Evolutionary conservation across 768 basidiomycete species (phyloP).

Genomic region (Tricholoma flavovirens): DNA sequence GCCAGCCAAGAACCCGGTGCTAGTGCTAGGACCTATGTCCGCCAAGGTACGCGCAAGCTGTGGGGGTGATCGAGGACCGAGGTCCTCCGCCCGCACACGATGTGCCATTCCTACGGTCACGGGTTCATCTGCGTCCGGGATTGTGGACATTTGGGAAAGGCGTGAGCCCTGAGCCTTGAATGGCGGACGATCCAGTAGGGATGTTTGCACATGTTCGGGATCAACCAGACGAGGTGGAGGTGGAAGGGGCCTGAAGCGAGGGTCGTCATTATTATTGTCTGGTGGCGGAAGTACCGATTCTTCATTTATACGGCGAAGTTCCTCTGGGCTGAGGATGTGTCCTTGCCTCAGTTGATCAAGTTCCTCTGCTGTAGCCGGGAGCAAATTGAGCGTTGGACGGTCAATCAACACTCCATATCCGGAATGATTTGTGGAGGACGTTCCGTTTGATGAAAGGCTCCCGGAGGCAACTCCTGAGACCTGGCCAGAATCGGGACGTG

Average conservation of each 20-base stretch:
- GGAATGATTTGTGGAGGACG: constrained; percentile 38
- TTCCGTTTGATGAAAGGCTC: constrained; percentile 34
- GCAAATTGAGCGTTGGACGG: constrained; percentile 34
- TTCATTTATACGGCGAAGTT: constrained; percentile 31
- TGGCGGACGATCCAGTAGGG: constrained; percentile 15
- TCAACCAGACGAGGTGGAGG: constrained; percentile 32
- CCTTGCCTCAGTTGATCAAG: constrained; percentile 27
- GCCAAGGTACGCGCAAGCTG: constrained; percentile 11
- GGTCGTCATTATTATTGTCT: constrained; percentile 9
- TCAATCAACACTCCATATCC: constrained; percentile 40
- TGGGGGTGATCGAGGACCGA: constrained; percentile 26
- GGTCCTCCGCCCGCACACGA: constrained; percentile 38
- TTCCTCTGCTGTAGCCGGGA: constrained; percentile 27
- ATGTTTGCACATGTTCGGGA: constrained; percentile 20
- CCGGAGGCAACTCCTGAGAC: constrained; percentile 35
- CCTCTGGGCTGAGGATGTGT: constrained; percentile 30
- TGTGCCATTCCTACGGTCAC: constrained; percentile 50
- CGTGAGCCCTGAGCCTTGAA: constrained; percentile 16
- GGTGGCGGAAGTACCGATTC: constrained; percentile 27
- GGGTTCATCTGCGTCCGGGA: constrained; percentile 34
- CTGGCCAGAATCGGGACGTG: constrained; percentile 26
- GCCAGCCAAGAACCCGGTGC: constrained; percentile 24
- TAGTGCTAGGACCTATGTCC: constrained; percentile 10
- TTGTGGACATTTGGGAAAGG: constrained; percentile 28
- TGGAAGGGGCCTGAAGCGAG: constrained; percentile 11